Conservation (phyloP, 192 early-diverging fungal species). For the Coemansia sp. region DNA sequence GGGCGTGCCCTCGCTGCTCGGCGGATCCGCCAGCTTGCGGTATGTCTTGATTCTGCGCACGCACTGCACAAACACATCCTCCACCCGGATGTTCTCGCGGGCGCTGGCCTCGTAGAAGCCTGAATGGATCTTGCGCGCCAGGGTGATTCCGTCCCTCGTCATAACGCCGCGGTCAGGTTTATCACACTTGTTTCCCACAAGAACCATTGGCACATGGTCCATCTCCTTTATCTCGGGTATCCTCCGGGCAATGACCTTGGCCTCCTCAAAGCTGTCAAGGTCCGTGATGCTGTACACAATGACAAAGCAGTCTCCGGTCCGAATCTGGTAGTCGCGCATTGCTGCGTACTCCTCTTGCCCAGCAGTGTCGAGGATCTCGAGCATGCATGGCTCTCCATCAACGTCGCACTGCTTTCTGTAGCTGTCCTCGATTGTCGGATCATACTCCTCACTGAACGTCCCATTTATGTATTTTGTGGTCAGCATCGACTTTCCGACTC, state of each 20-base stretch:
- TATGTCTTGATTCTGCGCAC: constrained; percentile 76
- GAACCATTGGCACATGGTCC: constrained; percentile 73
- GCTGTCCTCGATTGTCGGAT: constrained; percentile 92
- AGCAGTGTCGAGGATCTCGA: constrained; percentile 92
- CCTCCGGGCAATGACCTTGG: constrained; percentile 68
- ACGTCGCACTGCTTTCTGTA: constrained; percentile 88
- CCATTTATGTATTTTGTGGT: constrained; percentile 94
- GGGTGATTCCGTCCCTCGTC: constrained; percentile 64
- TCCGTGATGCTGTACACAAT: constrained; percentile 76
- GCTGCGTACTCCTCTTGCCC: constrained; percentile 84
- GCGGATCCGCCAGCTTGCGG: constrained; percentile 16
- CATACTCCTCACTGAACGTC: constrained; percentile 90
- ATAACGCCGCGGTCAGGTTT: constrained; percentile 70
- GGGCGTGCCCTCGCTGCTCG: constrained; percentile 2
- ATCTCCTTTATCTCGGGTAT: constrained; percentile 83
- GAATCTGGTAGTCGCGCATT: constrained; percentile 88
- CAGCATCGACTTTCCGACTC: constrained; percentile 85
- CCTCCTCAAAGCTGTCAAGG: constrained; percentile 61
- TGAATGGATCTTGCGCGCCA: constrained; percentile 67
- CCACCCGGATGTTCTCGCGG: constrained; percentile 82
- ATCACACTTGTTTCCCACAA: constrained; percentile 92
- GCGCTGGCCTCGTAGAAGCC: constrained; percentile 90
- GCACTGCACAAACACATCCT: constrained; percentile 90
- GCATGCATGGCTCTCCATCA: constrained; percentile 76
- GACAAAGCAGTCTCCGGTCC: constrained; percentile 83